Base-by-base conservation (phyloP, 129 eudicot species). In the Rutidosis leptorrhynchoides region DNA sequence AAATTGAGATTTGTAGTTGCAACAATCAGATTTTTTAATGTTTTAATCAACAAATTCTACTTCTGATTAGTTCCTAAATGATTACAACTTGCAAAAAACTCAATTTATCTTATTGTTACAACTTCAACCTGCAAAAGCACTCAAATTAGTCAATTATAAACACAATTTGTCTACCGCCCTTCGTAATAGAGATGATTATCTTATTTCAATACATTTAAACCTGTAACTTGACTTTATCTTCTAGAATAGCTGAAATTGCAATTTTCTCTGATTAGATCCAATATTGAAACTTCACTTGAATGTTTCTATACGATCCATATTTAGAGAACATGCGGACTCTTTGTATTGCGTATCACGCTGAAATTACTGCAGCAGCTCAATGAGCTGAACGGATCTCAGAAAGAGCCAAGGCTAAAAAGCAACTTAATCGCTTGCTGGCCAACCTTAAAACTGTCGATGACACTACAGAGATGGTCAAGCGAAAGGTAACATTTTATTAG, bases 271-370 rank as follows among this genome's bases (percentile, higher is more conserved):
- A 28, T 10, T 57, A 26, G 62, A 57, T 57, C 62, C 37, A 57
- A n/a, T 43, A 25, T 23, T 54, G 58, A 68, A 40, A 14, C 16
- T 37, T 68, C 21, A 61, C 40, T 32, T 71, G 16, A 11, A 26
- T 48, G n/a, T 33, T 33, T 32, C 32, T 56, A 25, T 64, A 20
- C 14, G 7, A 37, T 40, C 40, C 48, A 37, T 60, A 75, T 69
- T 75, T 93, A 49, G 98, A 93, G 81, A 93, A 93, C 82, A 85
- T 93, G 98, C 80, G 98, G 74, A 93, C 98, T 21, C 90, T 93
- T 62, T 93, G 98, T 77, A 83, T 88, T 52, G 95, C 87, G 19
- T 93, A 96, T 75, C 98, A 93, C 70, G 95, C 92, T 61, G 85
- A 86, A 71, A 96, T 93, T 62, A 93, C 98, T 68, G n/a, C n/a